A percentile compares a stretch with the other conserved stretches of the same genome.
Evolutionary conservation across 78 protist species (phyloP).

Genomic region (Emiliania huxleyi): DNA sequence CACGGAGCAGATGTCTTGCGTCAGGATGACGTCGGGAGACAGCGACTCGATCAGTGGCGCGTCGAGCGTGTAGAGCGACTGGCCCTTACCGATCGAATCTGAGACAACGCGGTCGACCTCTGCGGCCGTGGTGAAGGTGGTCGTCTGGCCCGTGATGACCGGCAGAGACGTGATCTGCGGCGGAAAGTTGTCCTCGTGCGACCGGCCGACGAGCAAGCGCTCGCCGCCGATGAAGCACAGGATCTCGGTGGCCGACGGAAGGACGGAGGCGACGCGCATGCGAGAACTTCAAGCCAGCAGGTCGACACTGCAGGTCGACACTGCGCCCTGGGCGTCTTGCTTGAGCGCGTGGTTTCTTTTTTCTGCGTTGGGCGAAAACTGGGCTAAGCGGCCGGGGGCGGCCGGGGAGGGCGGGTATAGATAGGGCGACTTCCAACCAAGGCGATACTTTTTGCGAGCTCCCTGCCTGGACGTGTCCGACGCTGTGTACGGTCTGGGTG

Average conservation of each 20-base stretch:
- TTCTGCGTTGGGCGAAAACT: too few species aligned
- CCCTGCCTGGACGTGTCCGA: too few species aligned
- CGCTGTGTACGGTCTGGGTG: too few species aligned
- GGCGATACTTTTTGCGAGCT: too few species aligned
- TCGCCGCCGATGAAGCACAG: conserved; percentile 2
- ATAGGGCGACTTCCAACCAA: too few species aligned
- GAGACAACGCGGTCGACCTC: not conserved
- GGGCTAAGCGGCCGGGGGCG: too few species aligned
- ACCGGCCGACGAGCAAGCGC: conserved; percentile 43
- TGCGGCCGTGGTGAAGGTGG: not conserved
- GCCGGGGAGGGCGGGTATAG: too few species aligned
- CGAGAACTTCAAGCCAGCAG: too few species aligned
- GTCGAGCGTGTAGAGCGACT: conserved; percentile 37
- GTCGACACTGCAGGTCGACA: too few species aligned
- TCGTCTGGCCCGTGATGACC: conserved; percentile 22
- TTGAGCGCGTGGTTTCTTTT: too few species aligned
- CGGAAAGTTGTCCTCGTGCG: conserved; percentile 59
- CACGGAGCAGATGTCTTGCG: conserved; percentile 58
- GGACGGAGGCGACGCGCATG: conserved; percentile 32
- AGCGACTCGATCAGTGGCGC: conserved; percentile 21
- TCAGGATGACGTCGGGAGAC: conserved; percentile 47
- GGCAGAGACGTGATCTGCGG: conserved; percentile 3
- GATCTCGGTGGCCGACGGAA: conserved; percentile 41
- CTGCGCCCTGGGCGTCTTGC: too few species aligned
- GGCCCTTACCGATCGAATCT: not conserved